Evolutionary conservation across 805 yeast genomes (phyloP), one percentile per base, ranked within the genome.

Genomic region (Hanseniaspora occidentalis): DNA sequence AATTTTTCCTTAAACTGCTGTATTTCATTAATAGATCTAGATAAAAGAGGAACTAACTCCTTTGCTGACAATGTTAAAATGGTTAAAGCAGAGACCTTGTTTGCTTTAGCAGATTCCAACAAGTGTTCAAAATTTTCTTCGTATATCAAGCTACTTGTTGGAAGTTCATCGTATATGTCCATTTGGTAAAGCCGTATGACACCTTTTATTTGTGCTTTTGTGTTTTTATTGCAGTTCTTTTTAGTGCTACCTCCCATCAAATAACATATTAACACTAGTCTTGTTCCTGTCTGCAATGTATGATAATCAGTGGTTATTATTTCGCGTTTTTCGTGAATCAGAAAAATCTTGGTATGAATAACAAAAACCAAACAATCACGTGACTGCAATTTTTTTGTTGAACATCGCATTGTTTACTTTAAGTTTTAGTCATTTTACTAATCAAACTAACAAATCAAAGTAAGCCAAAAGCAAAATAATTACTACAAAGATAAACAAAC

Each of bases 81-180:
- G 37, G 71, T 75, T 3, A 63, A 46, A 1, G 64, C 57, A 0
- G 71, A 53, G 2, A 72, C 51, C 19, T 58, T 55, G 38, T 48
- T 49, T 9, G 43, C 45, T 19, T 39, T 48, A 13, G 63, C 53
- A 3, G 59, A 47, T 3, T 55, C 53, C 14, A 60, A 39, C 35
- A 65, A 47, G 2, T 45, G 48, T 7, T 46, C 44, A 46, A 54
- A 63, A n/a, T 54, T 51, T 1, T 58, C 58, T 3, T 56, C 57
- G 44, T 54, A 53, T n/a, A 66, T 50, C 14, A 65, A 47, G 14
- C 46, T 38, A 17, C 71, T 58, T 6, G 51, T 39, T 0, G 69
- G 68, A 22, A 64, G 52, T 43, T 64, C 65, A 40, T 64, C 63
- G 47, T 66, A 65, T 26, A 66, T 55, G 43, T 67, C 70, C 71